Base-by-base conservation (phyloP, 495 filamentous ascomycete species). In the Hypomontagnella monticulosa region DNA sequence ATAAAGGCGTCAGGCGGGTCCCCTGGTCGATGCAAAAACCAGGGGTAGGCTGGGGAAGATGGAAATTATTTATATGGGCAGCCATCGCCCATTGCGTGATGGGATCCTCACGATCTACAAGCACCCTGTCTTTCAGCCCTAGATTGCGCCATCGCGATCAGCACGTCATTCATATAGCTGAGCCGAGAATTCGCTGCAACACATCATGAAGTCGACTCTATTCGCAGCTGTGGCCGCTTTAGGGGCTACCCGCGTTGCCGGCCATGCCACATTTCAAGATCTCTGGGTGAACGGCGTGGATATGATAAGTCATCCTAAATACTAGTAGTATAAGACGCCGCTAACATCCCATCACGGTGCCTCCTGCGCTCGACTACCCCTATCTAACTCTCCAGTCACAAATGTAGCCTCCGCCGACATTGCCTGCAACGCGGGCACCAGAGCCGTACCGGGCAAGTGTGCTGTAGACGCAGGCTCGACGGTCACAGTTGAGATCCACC, bases 401-500 rank as follows among this genome's bases (percentile, higher is more conserved):
- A 70, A 78, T 40, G 78, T 81, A 41, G 52, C 56, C 8, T 76
- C 75, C 6, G 73, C 60, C 34, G 75, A 73, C 27, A 49, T 83
- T 30, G 73, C 74, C 30, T 82, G 80, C 69, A 81, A 81, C 43
- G 74, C 73, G 2, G 74, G 74, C 32, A 67, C 78, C 11, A 65
- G 64, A 6, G 68, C 71, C 0, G 75, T 76, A 2, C 43, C 57
- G 1, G 73, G 63, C 11, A 79, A 83, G 65, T 84, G 82, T 66
- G 63, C 73, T 36, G 79, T 85, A 46, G 73, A 74, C 62, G 80
- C 82, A 15, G 82, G 82, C 7, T 66, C 65, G 0, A 81, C 76
- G 2, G 76, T 84, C 2, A 80, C 80, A 2, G 78, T 84, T 3
- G 82, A 84, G 75, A 84, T 85, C 76, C 82, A 85, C 59, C 77